Conservation (phyloP, 768 basidiomycete genomes). For the Xerocomellus intermedius region DNA sequence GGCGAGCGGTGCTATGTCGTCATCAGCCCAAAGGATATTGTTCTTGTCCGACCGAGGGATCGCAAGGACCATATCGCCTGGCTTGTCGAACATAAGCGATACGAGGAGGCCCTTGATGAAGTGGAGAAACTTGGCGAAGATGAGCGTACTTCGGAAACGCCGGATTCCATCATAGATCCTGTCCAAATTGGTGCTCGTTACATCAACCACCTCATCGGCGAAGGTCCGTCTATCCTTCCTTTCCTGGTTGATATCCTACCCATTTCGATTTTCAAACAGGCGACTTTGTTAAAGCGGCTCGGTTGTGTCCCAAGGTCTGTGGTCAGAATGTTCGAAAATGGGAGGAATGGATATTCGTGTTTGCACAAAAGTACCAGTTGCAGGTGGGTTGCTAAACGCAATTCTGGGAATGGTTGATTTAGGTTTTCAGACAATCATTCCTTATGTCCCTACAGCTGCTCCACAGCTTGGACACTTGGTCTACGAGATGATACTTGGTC, state of each 20-base stretch:
- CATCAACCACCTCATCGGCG: conserved; percentile 77
- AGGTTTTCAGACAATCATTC: conserved; percentile 70
- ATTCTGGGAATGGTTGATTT: neutral
- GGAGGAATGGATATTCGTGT: conserved; percentile 95
- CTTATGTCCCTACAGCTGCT: conserved; percentile 78
- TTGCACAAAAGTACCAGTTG: conserved; percentile 76
- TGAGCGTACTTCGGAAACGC: conserved; percentile 29
- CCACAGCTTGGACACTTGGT: conserved; percentile 82
- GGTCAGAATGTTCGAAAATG: conserved; percentile 77
- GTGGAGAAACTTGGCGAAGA: conserved; percentile 60
- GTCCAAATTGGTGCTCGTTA: conserved; percentile 81
- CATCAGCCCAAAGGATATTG: conserved; percentile 80
- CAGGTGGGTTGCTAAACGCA: conserved; percentile 49
- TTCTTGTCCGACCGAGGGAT: conserved; percentile 87
- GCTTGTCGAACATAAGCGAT: conserved; percentile 82
- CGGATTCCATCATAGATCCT: conserved; percentile 48
- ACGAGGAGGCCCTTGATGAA: conserved; percentile 85
- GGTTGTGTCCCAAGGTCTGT: conserved; percentile 82
- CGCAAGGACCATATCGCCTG: conserved; percentile 86
- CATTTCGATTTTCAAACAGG: conserved; percentile 33
- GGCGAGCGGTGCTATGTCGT: conserved; percentile 70
- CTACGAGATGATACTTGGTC: conserved; percentile 92
- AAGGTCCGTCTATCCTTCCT: conserved; percentile 50
- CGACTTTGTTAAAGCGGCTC: conserved; percentile 76
- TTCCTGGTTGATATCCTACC: neutral